These are phyloP conservation scores for Microcyclosporella mali DNA, from an alignment of 2,329 filamentous ascomycete genomes.

Conservation along the genomic window DNA sequence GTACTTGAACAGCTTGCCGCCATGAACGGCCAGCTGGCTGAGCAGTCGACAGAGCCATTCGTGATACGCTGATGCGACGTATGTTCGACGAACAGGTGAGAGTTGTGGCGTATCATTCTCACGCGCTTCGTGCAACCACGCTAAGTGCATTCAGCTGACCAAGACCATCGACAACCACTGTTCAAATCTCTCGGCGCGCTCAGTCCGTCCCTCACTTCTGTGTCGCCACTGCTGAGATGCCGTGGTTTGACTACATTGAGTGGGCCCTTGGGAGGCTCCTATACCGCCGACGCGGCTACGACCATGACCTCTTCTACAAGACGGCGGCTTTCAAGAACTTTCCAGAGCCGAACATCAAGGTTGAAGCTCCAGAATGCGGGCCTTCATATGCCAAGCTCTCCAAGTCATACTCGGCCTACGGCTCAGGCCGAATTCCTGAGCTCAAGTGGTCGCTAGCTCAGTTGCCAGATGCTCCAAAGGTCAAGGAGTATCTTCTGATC, in stretches of 20 bases:
- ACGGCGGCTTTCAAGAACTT: not conserved
- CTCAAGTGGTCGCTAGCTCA: not conserved
- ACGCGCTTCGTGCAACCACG: too few relatives aligned
- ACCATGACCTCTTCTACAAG: conserved; percentile 2
- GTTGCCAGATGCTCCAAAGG: not conserved
- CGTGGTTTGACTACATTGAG: not conserved
- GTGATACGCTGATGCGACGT: too few relatives aligned
- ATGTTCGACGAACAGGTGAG: too few relatives aligned
- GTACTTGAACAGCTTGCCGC: too few relatives aligned
- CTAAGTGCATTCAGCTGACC: too few relatives aligned
- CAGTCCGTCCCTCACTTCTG: too few relatives aligned
- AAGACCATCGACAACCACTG: too few relatives aligned
- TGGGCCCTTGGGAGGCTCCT: not conserved
- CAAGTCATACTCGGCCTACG: not conserved
- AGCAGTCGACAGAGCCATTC: too few relatives aligned
- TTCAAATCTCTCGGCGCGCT: too few relatives aligned
- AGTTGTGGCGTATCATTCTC: too few relatives aligned
- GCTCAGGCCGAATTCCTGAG: not conserved
- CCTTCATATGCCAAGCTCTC: not conserved
- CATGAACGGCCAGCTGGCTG: too few relatives aligned
- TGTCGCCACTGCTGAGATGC: not conserved
- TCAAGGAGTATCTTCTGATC: conserved; percentile 1
- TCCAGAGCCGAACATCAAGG: conserved; percentile 1
- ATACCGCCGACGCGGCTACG: not conserved
- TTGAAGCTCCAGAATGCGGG: not conserved